Evolutionary conservation across 2,329 filamentous ascomycete genomes (phyloP), one percentile per base, ranked within the genome.

Genomic region (Neoarthrinium moseri): DNA sequence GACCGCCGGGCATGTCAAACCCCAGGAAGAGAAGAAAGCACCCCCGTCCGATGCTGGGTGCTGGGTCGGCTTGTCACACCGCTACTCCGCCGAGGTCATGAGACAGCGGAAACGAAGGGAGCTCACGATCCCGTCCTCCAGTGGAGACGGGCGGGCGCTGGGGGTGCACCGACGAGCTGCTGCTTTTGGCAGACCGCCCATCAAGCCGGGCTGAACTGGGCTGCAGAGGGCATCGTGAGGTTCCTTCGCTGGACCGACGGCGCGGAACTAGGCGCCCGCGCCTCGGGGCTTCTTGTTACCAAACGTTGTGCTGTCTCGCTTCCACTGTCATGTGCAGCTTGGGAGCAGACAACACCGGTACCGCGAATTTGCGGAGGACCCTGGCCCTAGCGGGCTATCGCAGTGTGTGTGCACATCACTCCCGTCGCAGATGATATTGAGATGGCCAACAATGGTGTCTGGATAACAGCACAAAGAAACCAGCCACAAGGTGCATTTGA

Each of bases 21-120:
- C 33, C 33, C 33, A 35, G 33, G 15, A n/a, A 8, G 26, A n/a
- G 11, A 15, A 35, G 10, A 11, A 35, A 18, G 17, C 10, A 17
- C n/a, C n/a, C n/a, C n/a, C n/a, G n/a, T n/a, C n/a, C n/a, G n/a
- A n/a, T n/a, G n/a, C n/a, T n/a, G n/a, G n/a, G n/a, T n/a, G n/a
- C n/a, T n/a, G n/a, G n/a, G n/a, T n/a, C n/a, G 20, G 6, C 10
- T 22, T 24, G n/a, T 44, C 22, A 37, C 43, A 30, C 32, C 33
- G 43, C 39, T 43, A 43, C 26, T 43, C 39, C 26, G n/a, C n/a
- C 17, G 17, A 32, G 20, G 39, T 43, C 39, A 43, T 32, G 39
- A 33, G 39, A 33, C 27, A 21, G 21, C 12, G 12, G 37, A 38
- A 38, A 12, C 10, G 17, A n/a, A n/a, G n/a, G n/a, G n/a, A n/a